A percentile compares a stretch with the other conserved stretches of the same genome.
phyloP scores from a whole-genome alignment of 2,329 filamentous ascomycete genomes.

The Amylocarpus encephaloides region DNA sequence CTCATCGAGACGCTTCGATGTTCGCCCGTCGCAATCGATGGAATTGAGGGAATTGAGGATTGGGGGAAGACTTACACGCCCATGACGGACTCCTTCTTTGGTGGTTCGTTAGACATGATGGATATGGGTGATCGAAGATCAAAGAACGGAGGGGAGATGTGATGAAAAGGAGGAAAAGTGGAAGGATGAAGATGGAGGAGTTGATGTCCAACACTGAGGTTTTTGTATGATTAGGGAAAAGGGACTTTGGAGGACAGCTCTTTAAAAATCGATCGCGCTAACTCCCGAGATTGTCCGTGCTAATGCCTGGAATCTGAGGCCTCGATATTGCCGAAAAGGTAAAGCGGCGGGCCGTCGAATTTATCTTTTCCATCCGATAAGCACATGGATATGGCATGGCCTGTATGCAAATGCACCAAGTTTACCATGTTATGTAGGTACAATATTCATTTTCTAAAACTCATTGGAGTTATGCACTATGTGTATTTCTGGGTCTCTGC shows the following conservation, averaged over 20 bases:
- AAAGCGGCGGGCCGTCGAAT: not conserved
- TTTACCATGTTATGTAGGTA: too few species aligned
- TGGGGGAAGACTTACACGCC: slow-evolving; percentile 52
- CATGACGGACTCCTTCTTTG: slow-evolving; percentile 52
- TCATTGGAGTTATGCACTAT: too few species aligned
- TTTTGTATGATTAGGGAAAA: slow-evolving; percentile 21
- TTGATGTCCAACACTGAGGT: slow-evolving; percentile 13
- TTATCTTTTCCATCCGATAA: not conserved
- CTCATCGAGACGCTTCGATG: slow-evolving; percentile 20
- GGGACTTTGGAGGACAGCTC: slow-evolving; percentile 8
- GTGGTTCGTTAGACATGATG: slow-evolving; percentile 43
- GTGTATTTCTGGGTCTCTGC: too few species aligned
- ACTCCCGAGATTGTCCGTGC: not conserved
- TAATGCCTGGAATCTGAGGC: not conserved
- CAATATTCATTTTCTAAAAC: too few species aligned
- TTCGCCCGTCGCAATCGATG: slow-evolving; percentile 12
- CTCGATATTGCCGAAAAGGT: not conserved
- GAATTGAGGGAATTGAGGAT: slow-evolving; percentile 24
- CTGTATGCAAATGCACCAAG: too few species aligned
- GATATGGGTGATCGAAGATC: slow-evolving; percentile 25
- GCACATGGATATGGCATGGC: too few species aligned
- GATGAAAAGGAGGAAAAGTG: slow-evolving; percentile 22
- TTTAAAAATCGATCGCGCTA: slow-evolving; percentile 5
- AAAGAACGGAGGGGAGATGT: slow-evolving; percentile 59
- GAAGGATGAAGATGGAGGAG: slow-evolving; percentile 10